Percentiles rank a stretch among this genome's conserved stretches.
Evolutionary conservation across 2,329 filamentous ascomycete genomes (phyloP).

Genomic region (Exophiala lecanii-corni): DNA sequence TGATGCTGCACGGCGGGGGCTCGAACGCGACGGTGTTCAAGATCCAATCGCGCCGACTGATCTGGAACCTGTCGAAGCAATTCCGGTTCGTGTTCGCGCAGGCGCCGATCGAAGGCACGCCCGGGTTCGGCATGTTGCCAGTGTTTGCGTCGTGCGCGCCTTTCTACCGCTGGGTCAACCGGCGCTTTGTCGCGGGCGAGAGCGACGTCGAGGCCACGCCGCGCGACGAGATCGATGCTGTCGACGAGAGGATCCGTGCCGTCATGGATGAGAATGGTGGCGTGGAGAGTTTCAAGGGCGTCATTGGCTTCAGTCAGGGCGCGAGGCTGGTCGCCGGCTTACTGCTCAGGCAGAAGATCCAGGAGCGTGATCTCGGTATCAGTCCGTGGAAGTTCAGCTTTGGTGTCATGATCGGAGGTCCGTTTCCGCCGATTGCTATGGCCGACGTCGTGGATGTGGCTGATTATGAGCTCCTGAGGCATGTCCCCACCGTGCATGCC

Average conservation of each 20-base stretch:
- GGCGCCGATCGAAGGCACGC: conserved; percentile 28
- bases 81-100: conserved; percentile 37
- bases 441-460: conserved; percentile 7
- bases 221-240: conserved; percentile 16
- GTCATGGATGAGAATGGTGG: conserved; percentile 26
- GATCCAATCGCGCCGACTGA: conserved; percentile 35
- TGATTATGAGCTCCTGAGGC: conserved; percentile 20
- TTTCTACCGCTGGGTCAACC: conserved; percentile 34
- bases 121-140: conserved; percentile 36
- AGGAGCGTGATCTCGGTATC: conserved; percentile 12
- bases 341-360: conserved; percentile 27
- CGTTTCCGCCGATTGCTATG: conserved; percentile 26
- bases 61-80: conserved; percentile 29
- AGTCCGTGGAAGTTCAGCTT: conserved; percentile 22
- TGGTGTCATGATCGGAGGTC: conserved; percentile 26
- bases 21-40: conserved; percentile 35
- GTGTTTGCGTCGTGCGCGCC: conserved; percentile 35
- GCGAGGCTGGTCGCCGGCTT: conserved; percentile 28
- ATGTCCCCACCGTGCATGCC: conserved; percentile 26
- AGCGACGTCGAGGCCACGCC: conserved; percentile 21
- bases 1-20: conserved; percentile 41
- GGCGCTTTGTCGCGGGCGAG: conserved; percentile 17
- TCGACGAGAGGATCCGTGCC: conserved; percentile 19
- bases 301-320: conserved; percentile 36
- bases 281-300: conserved; percentile 28